phyloP scores from a whole-genome alignment of 2,329 filamentous ascomycete species.

The Penicillium psychrosexuale region DNA sequence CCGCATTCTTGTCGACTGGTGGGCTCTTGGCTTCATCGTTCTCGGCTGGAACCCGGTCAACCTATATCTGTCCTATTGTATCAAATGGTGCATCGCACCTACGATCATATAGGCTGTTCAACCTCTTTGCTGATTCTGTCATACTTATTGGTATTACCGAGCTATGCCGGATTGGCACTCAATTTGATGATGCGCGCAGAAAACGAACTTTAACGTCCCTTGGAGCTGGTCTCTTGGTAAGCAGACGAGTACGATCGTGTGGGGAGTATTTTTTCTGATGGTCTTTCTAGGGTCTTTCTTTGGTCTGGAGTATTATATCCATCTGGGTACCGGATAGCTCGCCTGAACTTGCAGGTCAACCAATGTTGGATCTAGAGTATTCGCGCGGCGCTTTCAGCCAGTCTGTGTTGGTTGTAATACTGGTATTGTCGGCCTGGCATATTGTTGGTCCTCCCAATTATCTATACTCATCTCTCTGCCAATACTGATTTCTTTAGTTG shows the following conservation, averaged over 20 bases:
- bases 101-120: constrained; percentile 38
- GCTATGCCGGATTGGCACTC: constrained; percentile 22
- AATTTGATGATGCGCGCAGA: constrained; percentile 22
- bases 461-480: not conserved
- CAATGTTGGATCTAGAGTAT: constrained; percentile 38
- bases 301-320: constrained; percentile 37
- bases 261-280: constrained; percentile 3
- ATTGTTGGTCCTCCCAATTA: constrained; percentile 34
- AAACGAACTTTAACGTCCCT: constrained; percentile 28
- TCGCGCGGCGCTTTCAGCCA: constrained; percentile 40
- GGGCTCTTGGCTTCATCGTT: constrained; percentile 38
- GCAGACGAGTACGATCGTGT: not conserved
- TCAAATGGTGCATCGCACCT: constrained; percentile 34
- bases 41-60: constrained; percentile 40
- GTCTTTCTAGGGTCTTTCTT: constrained; percentile 33
- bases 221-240: constrained; percentile 32
- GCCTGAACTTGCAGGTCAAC: constrained; percentile 39
- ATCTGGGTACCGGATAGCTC: constrained; percentile 35
- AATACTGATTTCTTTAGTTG: constrained; percentile 34
- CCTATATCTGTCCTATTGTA: constrained; percentile 49
- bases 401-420: constrained; percentile 32
- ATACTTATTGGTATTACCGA: constrained; percentile 39
- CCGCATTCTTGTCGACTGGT: constrained; percentile 38
- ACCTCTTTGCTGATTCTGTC: constrained; percentile 41
- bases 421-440: constrained; percentile 38